phyloP scores from a whole-genome alignment of 1,139 yeast species.

The Hanseniaspora uvarum region DNA sequence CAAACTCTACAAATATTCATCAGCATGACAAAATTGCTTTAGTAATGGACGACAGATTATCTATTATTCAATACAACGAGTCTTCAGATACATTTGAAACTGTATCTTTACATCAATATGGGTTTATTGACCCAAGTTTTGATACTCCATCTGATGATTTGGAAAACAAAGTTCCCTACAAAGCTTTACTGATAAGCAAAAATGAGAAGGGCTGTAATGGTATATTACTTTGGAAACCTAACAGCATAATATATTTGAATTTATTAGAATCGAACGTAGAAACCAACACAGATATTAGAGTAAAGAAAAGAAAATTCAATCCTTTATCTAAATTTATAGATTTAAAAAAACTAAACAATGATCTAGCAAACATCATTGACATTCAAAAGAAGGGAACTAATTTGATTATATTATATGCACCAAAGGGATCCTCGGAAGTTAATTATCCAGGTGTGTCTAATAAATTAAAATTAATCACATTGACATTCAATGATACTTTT shows the following conservation, averaged over 20 bases:
- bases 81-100: slow-evolving; percentile 47
- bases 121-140: slow-evolving; percentile 30
- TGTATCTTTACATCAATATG: slow-evolving; percentile 78
- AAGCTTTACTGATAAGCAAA: slow-evolving; percentile 32
- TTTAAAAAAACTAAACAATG: not conserved
- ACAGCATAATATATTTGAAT: slow-evolving; percentile 59
- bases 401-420: slow-evolving; percentile 12
- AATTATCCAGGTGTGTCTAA: slow-evolving; percentile 6
- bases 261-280: slow-evolving; percentile 6
- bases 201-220: slow-evolving; percentile 14
- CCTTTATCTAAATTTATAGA: slow-evolving; percentile 4
- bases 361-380: slow-evolving; percentile 15
- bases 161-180: slow-evolving; percentile 40
- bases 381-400: slow-evolving; percentile 3
- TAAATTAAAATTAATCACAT: slow-evolving; percentile 6
- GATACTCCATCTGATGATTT: slow-evolving; percentile 1
- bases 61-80: slow-evolving; percentile 64
- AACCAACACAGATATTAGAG: slow-evolving; percentile 2
- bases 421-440: slow-evolving; percentile 7
- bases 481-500: slow-evolving; percentile 10
- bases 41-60: slow-evolving; percentile 49
- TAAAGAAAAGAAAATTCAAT: slow-evolving; percentile 26
- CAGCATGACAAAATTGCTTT: slow-evolving; percentile 16
- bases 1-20: not conserved
- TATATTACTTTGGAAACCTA: slow-evolving; percentile 46